Evolutionary conservation across 768 basidiomycete species (phyloP).

Genomic region (Hericium rajendrae): DNA sequence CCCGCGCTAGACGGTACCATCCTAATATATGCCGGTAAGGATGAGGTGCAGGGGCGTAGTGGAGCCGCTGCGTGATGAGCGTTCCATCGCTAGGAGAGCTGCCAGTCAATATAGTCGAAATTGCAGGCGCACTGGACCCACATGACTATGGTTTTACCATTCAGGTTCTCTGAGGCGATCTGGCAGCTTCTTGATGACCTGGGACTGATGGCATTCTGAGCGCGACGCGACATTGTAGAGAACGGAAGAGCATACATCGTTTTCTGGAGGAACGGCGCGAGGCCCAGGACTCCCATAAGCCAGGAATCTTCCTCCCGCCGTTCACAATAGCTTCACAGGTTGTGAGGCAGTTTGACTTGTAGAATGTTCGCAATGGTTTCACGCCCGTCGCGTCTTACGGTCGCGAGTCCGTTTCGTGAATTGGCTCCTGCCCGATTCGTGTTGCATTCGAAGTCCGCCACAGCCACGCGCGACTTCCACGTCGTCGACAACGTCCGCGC

Average conservation of each 20-base stretch:
- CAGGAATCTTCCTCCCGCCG: not conserved
- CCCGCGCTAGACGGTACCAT: slow-evolving; percentile 64
- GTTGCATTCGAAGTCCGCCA: not conserved
- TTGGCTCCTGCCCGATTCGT: not conserved
- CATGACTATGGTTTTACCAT: slow-evolving; percentile 69
- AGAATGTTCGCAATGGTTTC: not conserved
- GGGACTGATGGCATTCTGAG: slow-evolving; percentile 31
- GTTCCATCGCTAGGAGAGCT: slow-evolving; percentile 61
- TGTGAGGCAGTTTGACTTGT: not conserved
- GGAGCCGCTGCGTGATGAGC: slow-evolving; percentile 74
- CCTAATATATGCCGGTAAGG: slow-evolving; percentile 62
- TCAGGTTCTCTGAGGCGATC: slow-evolving; percentile 49
- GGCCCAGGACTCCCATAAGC: slow-evolving; percentile 62
- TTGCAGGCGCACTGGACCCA: slow-evolving; percentile 23
- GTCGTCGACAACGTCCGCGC: not conserved
- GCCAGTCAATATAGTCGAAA: not conserved
- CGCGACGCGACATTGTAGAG: not conserved
- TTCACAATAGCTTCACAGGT: too few species aligned
- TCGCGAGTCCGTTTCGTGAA: not conserved
- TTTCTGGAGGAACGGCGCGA: slow-evolving; percentile 61
- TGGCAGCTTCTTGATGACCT: slow-evolving; percentile 53
- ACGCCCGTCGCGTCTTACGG: too few species aligned
- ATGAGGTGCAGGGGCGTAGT: slow-evolving; percentile 60
- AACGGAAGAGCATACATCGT: slow-evolving; percentile 35
- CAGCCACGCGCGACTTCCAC: not conserved